Evolutionary conservation across 2,329 filamentous ascomycete genomes (phyloP), one percentile per base, ranked within the genome.

Genomic region (Albifimbria verrucaria): DNA sequence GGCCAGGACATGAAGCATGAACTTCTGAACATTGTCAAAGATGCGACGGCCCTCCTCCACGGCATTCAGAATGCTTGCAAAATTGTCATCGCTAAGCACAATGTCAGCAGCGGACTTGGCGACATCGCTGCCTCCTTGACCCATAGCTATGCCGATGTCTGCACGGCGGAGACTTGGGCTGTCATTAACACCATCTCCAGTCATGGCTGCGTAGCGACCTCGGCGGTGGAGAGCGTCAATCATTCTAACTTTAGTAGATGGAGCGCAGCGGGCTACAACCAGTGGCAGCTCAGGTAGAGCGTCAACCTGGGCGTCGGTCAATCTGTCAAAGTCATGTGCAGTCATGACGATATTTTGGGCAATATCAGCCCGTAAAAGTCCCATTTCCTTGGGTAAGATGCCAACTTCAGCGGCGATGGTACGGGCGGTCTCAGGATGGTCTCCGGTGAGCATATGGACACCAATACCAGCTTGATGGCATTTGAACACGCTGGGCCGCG

Each of bases 141-240:
- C 86, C 86, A 89, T 89, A 17, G 85, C 85, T 55, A 88, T 90
- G 54, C 84, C 86, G 11, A 89, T 84, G 60, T 89, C 86, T 1
- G 85, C 81, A 48, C 77, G 77, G 66, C 87, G 84, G 22, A 89
- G 76, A 15, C 83, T 86, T 1, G 86, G 86, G 7, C 82, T 82
- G 62, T 89, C 86, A 56, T 89, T 89, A 26, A 88, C 86, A 47
- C 86, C 86, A 59, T 89, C 86, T 48, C 86, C 86, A 24, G 85
- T 88, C 85, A 88, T 88, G 48, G 84, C 85, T 36, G 80, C 82
- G 62, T 83, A 88, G 17, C 73, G 72, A n/a, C 32, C 32, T 12
- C 32, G 26, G 7, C 26, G 26, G 15, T 32, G 26, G 26, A 32
- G 26, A 7, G 26, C 26, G 9, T 32, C 26, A 32, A 32, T 32